Evolutionary conservation across 2,329 filamentous ascomycete species (phyloP).

Genomic region (Daldinia sp.): DNA sequence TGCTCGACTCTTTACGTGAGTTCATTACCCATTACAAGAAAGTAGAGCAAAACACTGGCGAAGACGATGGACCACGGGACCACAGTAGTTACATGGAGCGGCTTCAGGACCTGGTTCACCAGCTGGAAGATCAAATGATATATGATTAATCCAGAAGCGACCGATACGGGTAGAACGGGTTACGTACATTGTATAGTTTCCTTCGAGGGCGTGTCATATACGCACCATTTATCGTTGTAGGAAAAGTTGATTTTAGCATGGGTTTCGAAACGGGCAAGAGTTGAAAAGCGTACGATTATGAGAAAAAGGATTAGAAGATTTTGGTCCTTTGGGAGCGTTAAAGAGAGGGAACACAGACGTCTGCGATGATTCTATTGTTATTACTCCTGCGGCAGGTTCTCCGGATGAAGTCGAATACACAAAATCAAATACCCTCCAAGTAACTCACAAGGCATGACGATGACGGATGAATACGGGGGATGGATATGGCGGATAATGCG

Average conservation of each 20-base stretch:
- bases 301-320: constrained; percentile 8
- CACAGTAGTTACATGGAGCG: constrained; percentile 49
- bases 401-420: constrained; percentile 17
- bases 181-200: constrained; percentile 5
- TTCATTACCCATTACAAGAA: constrained; percentile 62
- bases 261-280: constrained; percentile 2
- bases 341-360: constrained; percentile 6
- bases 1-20: constrained; percentile 63
- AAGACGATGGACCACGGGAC: constrained; percentile 43
- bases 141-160: constrained; percentile 35
- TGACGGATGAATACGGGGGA: neutral
- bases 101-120: constrained; percentile 52
- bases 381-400: constrained; percentile 10
- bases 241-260: constrained; percentile 15
- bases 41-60: constrained; percentile 52
- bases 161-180: neutral
- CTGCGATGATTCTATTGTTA: constrained; percentile 19
- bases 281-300: constrained; percentile 1
- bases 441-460: constrained; percentile 2
- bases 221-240: constrained; percentile 18
- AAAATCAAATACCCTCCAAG: constrained; percentile 17
- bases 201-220: constrained; percentile 3
- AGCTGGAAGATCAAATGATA: constrained; percentile 47
- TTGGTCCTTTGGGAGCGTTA: constrained; percentile 8
- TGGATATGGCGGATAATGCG: neutral